These are phyloP conservation scores for Picea sitchensis DNA, from an alignment of 75 land plant genomes.

Conservation along the genomic window DNA sequence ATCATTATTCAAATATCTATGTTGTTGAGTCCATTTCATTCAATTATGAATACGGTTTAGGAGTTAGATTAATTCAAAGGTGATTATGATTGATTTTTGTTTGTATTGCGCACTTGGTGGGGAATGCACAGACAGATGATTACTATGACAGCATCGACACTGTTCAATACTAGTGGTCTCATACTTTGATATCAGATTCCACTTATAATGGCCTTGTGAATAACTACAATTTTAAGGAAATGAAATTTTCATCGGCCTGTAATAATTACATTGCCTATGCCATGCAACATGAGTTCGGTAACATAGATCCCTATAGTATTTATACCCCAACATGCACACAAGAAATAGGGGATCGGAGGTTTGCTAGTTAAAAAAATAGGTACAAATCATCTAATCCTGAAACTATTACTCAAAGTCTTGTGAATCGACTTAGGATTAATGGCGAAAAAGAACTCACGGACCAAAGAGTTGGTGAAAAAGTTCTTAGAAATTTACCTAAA, in stretches of 20 bases:
- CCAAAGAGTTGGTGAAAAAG: too few relatives aligned
- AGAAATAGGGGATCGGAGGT: neutral
- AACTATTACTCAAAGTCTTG: neutral
- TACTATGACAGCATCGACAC: conserved; percentile 75
- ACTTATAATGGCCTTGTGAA: conserved; percentile 42
- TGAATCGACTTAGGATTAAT: too few relatives aligned
- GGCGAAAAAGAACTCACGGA: too few relatives aligned
- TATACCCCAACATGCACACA: conserved; percentile 24
- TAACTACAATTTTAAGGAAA: conserved; percentile 59
- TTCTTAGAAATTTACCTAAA: too few relatives aligned
- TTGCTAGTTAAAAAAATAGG: neutral
- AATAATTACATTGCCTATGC: neutral
- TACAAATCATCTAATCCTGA: too few relatives aligned
- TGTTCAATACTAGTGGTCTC: conserved; percentile 8
- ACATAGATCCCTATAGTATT: neutral
- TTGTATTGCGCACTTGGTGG: conserved; percentile 42
- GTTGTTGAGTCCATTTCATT: too few relatives aligned
- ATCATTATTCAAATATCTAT: too few relatives aligned
- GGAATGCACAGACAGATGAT: conserved; percentile 74
- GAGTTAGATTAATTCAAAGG: too few relatives aligned
- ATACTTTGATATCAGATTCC: conserved; percentile 71
- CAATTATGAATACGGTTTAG: too few relatives aligned
- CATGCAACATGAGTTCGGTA: conserved; percentile 24
- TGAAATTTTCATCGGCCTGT: neutral
- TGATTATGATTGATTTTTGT: too few relatives aligned